phyloP scores from a whole-genome alignment of 345 rosid genomes.

The Rhodamnia rubescens region DNA sequence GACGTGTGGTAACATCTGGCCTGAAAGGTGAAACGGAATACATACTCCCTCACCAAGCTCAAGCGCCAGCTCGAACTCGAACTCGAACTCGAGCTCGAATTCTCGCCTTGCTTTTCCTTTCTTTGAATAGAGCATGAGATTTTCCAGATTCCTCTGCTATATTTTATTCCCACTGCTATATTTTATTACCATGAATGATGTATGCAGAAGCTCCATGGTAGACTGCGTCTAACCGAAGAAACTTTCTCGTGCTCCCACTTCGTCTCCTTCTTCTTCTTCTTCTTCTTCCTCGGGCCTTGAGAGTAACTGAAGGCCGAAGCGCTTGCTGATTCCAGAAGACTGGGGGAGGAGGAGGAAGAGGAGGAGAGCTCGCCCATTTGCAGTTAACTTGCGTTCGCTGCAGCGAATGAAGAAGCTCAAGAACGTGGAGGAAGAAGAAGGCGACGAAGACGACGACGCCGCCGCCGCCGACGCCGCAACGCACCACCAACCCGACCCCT shows the following conservation, averaged over 20 bases:
- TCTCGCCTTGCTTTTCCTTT: neutral
- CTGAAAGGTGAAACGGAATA: neutral
- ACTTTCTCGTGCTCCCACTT: neutral
- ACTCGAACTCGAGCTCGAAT: neutral
- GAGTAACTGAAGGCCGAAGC: neutral
- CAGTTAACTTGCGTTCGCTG: neutral
- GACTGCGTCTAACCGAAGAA: neutral
- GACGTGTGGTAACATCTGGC: neutral
- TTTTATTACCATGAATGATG: neutral
- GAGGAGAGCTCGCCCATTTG: neutral
- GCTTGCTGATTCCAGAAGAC: neutral
- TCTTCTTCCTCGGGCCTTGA: neutral
- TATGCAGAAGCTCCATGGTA: neutral
- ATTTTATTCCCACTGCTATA: neutral
- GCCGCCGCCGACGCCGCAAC: neutral
- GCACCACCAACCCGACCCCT: constrained; percentile 6
- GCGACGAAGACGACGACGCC: constrained; percentile 13
- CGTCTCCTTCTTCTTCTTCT: neutral
- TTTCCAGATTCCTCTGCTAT: neutral
- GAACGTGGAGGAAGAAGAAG: neutral
- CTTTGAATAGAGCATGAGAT: neutral
- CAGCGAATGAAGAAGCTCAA: neutral
- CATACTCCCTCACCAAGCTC: neutral
- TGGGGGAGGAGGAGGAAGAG: neutral
- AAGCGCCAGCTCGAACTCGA: neutral